Conservation (phyloP, 2,329 filamentous ascomycete genomes). For the Teratosphaeriaceae sp. region DNA sequence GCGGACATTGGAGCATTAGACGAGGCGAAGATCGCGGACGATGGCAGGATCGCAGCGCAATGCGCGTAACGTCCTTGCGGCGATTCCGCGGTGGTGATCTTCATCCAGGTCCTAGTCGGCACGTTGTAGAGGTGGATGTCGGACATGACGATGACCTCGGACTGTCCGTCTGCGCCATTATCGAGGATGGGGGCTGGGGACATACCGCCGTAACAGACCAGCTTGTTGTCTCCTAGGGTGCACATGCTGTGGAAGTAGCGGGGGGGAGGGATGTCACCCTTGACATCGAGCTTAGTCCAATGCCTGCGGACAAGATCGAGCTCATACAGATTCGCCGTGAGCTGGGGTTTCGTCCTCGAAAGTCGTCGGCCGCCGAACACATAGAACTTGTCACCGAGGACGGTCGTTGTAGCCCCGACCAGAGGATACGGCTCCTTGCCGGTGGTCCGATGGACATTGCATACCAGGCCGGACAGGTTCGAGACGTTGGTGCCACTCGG, state of each 20-base stretch:
- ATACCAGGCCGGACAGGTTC: constrained; percentile 60
- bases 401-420: constrained; percentile 91
- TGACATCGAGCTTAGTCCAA: constrained; percentile 83
- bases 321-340: constrained; percentile 90
- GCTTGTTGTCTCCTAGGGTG: constrained; percentile 83
- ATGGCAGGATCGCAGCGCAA: constrained; percentile 87
- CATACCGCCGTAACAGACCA: constrained; percentile 98
- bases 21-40: constrained; percentile 79
- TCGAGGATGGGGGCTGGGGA: constrained; percentile 58
- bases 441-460: constrained; percentile 72
- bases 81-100: constrained; percentile 63
- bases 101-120: constrained; percentile 74
- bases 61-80: constrained; percentile 95
- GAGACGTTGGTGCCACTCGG: constrained; percentile 41
- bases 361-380: constrained; percentile 90
- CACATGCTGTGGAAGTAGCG: constrained; percentile 98
- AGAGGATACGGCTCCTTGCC: constrained; percentile 85
- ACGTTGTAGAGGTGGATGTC: constrained; percentile 96
- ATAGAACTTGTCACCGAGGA: constrained; percentile 91
- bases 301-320: constrained; percentile 84
- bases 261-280: constrained; percentile 79
- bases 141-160: constrained; percentile 81
- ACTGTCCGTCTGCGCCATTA: constrained; percentile 58
- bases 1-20: constrained; percentile 76
- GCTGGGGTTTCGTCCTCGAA: constrained; percentile 72